Base-by-base conservation (phyloP, 345 rosid species). In the Turnera subulata region DNA sequence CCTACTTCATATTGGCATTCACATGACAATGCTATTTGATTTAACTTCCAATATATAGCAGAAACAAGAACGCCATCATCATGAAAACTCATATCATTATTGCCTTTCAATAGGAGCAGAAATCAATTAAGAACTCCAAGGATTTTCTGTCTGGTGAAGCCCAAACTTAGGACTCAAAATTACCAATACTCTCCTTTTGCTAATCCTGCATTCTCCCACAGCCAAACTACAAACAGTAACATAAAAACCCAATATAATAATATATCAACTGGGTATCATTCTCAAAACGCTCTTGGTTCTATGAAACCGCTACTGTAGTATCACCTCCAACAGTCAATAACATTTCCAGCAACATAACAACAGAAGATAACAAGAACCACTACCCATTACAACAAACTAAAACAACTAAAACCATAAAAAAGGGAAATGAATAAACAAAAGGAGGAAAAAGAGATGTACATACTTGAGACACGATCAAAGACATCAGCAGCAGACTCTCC, bases 401-500 rank as follows among this genome's bases (percentile, higher is more conserved):
- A 3, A 29, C 4, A 29, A 29, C 35, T 29, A 29, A 42, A 42
- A 42, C 22, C 25, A 45, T 33, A 19, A 14, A 20, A 59, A 15
- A 6, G 19, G 13, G 12, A 45, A 46, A 32, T 2, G 13, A 1
- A 13, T 6, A 25, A 24, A 24, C 21, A 17, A 49, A 22, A 49
- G 8, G 16, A 16, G 16, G 11, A 62, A 48, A 25, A 42, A 50
- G 5, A 18, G 18, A 15, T 50, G 16, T 1, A 61, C 84, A 14
- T 82, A 89, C 99, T 84, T 8, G 99, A 93, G 64, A 93, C 90
- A 13, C 97, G 99, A 67, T 93, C 99, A 52, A 81, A 93, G 48
- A 93, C 97, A 53, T 93, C 99, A 47, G 99, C 96, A 47, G 96
- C 97, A 37, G 99, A 93, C 68, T 93, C 99, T 26, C 99, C 99